Base-by-base conservation (phyloP, 139 green algal genomes). In the Zygnema circumcarinatum region DNA sequence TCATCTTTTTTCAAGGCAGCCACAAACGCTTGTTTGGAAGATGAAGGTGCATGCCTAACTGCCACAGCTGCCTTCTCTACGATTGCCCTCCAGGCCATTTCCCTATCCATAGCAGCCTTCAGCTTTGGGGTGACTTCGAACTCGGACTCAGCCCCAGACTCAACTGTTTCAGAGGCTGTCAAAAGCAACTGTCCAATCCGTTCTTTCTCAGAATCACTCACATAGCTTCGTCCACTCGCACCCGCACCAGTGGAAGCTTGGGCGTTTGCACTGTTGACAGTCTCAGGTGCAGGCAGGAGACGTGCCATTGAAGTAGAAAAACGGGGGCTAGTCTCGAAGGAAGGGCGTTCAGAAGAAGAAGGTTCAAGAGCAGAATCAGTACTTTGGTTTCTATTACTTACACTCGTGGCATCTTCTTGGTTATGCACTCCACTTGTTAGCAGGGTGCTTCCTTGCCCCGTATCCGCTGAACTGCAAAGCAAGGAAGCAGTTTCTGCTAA, bases 21-120 rank as follows among this genome's bases (percentile, higher is more conserved):
- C n/a, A 32, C 79, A 2, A 72, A 85, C 25, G 73, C 40, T 32
- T 41, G n/a, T 38, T 79, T 35, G 2, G 38, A 78, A 2, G 79
- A 42, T 38, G n/a, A 78, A 25, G 84, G 84, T 39, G 75, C n/a
- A 31, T 38, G 31, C 25, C 81, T 2, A 32, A 90, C n/a, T 11
- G 85, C 86, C 42, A 39, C 79, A 41, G 39, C 84, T 78, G 82
- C 86, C 31, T 92, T 85, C 32, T 16, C 2, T 62, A 90, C 42
- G 38, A 90, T 40, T 21, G 79, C 32, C 62, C 86, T 38, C 84
- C 84, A 90, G n/a, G 21, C 67, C 86, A 38, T 79, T 40, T 91
- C 84, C 1, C 85, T 85, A 38, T 90, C 83, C n/a, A 86, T 35
- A 2, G 76, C 76, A 29, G 33, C 33, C 32, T 83, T 39, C 76